Evolutionary conservation across 1,139 yeast species (phyloP), one percentile per base, ranked within the genome.

Genomic region (Magnusiomyces fungicola): DNA sequence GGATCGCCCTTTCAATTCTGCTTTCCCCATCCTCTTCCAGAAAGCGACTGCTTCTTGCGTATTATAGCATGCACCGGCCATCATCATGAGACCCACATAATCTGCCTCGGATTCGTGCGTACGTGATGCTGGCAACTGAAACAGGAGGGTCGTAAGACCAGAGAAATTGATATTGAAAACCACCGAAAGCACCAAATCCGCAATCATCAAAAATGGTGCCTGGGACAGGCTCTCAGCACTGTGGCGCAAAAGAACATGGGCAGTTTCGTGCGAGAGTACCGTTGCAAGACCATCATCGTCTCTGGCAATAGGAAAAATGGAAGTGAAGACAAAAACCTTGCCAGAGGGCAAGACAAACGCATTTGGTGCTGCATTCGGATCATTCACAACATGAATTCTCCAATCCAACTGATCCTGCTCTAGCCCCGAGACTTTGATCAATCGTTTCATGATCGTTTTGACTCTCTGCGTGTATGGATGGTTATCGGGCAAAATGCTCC

Each of bases 301-400:
- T 37, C 71, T 69, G 63, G 96, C 84, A 33, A 92, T 79, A 1
- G 88, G 85, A 48, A 92, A 66, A 47, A 94, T 87, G 19, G 87
- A 80, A 46, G 83, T 75, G 61, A 87, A 87, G 19, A 92, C 88
- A 67, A 92, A 92, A 42, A 94, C 95, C 66, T 90, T 90, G 12
- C 98, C 98, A 53, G 94, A 92, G 22, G 97, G 97, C 47, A 92
- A 72, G 25, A 92, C 96, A 67, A 94, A 92, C 1, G 98, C 98
- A 67, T 92, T 92, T 1, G 98, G 97, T 3, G 96, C 86, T 18
- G 73, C 69, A 10, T 64, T 68, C 5, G 83, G 81, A 58, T 83
- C 86, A 55, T 82, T 75, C 43, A 92, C 79, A 25, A 94, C 86
- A 65, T 88, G 89, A 36, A 92, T 79, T 56, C 78, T 72, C 98